Percentiles rank a stretch among this genome's conserved stretches.
These are phyloP conservation scores for Ogataea polymorpha DNA, from an alignment of 805 yeast species.

Conservation along the genomic window DNA sequence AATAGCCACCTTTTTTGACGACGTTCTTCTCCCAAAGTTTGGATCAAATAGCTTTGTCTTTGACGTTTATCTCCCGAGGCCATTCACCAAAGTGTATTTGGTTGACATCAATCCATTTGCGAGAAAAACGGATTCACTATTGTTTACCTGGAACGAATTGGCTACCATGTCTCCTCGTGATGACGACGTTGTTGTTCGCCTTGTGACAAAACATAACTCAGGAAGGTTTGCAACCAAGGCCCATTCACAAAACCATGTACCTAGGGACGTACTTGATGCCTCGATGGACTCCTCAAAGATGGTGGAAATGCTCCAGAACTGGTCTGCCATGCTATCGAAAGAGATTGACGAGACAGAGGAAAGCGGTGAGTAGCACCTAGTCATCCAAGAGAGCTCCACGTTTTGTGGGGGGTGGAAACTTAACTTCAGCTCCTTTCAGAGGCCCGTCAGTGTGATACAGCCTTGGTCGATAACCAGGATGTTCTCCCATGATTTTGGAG, in stretches of 20 bases:
- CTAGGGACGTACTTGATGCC: conserved; percentile 87
- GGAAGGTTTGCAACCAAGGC: conserved; percentile 78
- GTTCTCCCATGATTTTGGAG: conserved; percentile 46
- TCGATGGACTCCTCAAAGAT: conserved; percentile 63
- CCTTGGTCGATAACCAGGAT: conserved; percentile 45
- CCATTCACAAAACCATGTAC: conserved; percentile 88
- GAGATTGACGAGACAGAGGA: conserved; percentile 15
- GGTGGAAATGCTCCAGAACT: conserved; percentile 62
- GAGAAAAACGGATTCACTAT: conserved; percentile 69
- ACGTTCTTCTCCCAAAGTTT: conserved; percentile 44
- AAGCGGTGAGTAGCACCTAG: not conserved
- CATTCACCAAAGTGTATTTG: conserved; percentile 60
- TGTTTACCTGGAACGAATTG: conserved; percentile 85
- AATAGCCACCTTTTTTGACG: conserved; percentile 55
- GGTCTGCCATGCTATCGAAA: conserved; percentile 37
- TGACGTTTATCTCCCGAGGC: conserved; percentile 82
- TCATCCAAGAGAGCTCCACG: conserved; percentile 1
- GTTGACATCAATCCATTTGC: conserved; percentile 87
- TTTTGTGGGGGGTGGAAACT: conserved; percentile 37
- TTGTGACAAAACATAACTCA: conserved; percentile 65
- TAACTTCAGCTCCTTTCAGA: conserved; percentile 39
- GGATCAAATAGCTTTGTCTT: conserved; percentile 59
- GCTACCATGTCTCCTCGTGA: conserved; percentile 32
- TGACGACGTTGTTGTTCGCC: conserved; percentile 51
- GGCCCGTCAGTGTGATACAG: conserved; percentile 45